phyloP scores from a whole-genome alignment of 2,329 filamentous ascomycete genomes.

The Alternaria angustiovoidea region DNA sequence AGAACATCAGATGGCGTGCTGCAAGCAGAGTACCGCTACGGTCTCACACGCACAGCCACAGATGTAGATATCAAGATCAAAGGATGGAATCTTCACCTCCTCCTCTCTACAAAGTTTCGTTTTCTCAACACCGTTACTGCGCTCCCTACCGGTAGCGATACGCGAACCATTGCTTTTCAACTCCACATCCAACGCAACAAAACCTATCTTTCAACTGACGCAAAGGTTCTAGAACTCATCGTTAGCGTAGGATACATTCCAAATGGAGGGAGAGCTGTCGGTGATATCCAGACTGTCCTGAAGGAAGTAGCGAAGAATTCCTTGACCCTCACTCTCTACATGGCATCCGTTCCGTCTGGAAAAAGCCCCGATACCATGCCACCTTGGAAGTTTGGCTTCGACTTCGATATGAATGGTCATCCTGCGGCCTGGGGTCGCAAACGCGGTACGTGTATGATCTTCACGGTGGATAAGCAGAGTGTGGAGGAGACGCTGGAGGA shows the following conservation, averaged over 20 bases:
- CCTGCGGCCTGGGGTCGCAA: not conserved
- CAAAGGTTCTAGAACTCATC: not conserved
- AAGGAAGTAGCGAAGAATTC: not conserved
- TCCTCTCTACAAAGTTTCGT: slow-evolving; percentile 11
- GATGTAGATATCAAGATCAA: slow-evolving; percentile 11
- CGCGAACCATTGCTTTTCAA: not conserved
- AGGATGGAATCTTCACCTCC: slow-evolving; percentile 4
- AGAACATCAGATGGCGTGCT: not conserved
- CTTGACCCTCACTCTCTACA: not conserved
- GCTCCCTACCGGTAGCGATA: not conserved
- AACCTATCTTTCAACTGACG: not conserved
- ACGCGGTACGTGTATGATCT: slow-evolving; percentile 1
- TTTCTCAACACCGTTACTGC: slow-evolving; percentile 13
- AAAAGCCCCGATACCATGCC: not conserved
- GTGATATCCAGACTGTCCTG: not conserved
- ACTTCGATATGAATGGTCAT: slow-evolving; percentile 1
- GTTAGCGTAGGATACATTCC: not conserved
- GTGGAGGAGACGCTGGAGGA: not conserved
- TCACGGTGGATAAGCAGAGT: not conserved
- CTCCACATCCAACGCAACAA: not conserved
- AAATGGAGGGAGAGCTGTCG: not conserved
- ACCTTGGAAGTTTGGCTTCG: slow-evolving; percentile 8
- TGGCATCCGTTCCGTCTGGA: not conserved
- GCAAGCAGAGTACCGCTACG: slow-evolving; percentile 3
- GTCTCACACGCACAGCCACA: not conserved